Conservation (phyloP, 2,329 filamentous ascomycete genomes). For the Fonsecaea pedrosoi region DNA sequence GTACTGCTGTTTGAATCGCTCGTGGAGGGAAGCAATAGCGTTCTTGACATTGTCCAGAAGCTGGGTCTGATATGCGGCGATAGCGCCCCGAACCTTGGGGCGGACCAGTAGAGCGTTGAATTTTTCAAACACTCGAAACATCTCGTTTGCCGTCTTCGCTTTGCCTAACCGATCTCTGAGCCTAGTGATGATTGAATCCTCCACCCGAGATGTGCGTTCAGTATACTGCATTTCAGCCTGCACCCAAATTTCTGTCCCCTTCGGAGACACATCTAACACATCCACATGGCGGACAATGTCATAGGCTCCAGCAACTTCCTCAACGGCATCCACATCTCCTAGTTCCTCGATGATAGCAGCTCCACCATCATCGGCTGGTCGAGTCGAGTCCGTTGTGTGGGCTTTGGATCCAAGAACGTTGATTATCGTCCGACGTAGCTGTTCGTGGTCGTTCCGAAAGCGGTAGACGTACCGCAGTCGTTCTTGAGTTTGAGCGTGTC, state of each 20-base stretch:
- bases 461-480: constrained; percentile 91
- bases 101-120: constrained; percentile 99
- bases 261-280: constrained; percentile 85
- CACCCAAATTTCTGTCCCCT: constrained; percentile 90
- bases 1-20: constrained; percentile 98
- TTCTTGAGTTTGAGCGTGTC: constrained; percentile 86
- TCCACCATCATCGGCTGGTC: constrained; percentile 62
- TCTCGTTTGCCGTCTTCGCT: constrained; percentile 96
- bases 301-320: constrained; percentile 95
- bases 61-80: constrained; percentile 96
- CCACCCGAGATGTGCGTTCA: constrained; percentile 92
- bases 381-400: constrained; percentile 61
- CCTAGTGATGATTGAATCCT: constrained; percentile 97
- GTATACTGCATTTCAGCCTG: constrained; percentile 96
- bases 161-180: constrained; percentile 91
- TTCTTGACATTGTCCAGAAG: constrained; percentile 98
- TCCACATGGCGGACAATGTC: constrained; percentile 93
- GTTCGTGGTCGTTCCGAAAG: constrained; percentile 96
- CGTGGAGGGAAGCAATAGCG: constrained; percentile 89
- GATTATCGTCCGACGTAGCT: constrained; percentile 93
- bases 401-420: constrained; percentile 87
- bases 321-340: constrained; percentile 94
- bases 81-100: constrained; percentile 98
- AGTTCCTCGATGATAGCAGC: constrained; percentile 87
- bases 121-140: constrained; percentile 99